Conservation (phyloP, 2,329 filamentous ascomycete genomes). For the Parastagonospora nodorum region DNA sequence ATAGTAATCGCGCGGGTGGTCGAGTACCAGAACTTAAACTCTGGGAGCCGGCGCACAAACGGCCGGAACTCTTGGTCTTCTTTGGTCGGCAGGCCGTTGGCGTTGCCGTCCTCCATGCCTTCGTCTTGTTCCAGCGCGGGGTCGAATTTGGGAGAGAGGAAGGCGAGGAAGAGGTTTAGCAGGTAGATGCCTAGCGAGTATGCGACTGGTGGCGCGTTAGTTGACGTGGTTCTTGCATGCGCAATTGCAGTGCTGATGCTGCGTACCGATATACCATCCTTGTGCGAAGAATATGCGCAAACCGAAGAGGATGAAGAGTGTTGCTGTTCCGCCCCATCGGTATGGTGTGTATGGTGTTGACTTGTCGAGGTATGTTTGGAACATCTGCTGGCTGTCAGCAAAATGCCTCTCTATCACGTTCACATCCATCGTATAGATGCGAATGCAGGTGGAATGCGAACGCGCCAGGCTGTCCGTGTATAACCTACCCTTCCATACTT, state of each 20-base stretch:
- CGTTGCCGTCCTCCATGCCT: constrained; percentile 87
- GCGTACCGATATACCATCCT: constrained; percentile 96
- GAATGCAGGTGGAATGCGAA: not conserved
- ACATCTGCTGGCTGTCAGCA: constrained; percentile 65
- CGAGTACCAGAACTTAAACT: constrained; percentile 99
- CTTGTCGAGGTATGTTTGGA: constrained; percentile 92
- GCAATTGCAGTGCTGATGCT: not conserved
- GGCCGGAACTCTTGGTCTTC: constrained; percentile 97
- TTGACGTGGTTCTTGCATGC: not conserved
- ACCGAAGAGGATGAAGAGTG: constrained; percentile 79
- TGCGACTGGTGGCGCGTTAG: constrained; percentile 66
- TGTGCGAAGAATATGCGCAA: constrained; percentile 87
- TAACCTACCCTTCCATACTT: constrained; percentile 70
- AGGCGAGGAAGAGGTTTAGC: constrained; percentile 97
- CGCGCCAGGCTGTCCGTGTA: constrained; percentile 13
- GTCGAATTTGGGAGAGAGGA: constrained; percentile 98
- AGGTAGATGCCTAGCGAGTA: constrained; percentile 99
- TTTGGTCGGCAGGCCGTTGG: constrained; percentile 85
- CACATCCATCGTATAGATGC: not conserved
- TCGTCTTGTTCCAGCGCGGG: constrained; percentile 93
- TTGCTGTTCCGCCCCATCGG: constrained; percentile 85
- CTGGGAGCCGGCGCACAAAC: constrained; percentile 92
- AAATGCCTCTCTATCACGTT: not conserved
- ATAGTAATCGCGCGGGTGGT: constrained; percentile 86
- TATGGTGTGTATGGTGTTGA: constrained; percentile 88